A percentile compares a stretch with the other conserved stretches of the same genome.
phyloP scores from a whole-genome alignment of 1,284 basidiomycete species.

The Sanguinoderma infundibulare region DNA sequence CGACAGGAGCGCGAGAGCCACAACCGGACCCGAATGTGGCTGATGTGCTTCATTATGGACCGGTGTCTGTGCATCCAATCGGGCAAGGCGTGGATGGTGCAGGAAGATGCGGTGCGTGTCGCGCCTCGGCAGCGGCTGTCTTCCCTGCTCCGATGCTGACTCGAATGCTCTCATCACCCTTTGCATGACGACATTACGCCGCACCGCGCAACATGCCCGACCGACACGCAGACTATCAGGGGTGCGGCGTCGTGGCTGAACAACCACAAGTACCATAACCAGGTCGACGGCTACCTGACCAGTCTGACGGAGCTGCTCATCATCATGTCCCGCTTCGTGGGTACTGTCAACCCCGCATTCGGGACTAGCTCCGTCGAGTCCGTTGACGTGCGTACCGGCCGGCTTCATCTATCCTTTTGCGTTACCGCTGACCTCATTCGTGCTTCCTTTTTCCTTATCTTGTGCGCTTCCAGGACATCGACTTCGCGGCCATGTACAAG shows the following conservation, averaged over 20 bases:
- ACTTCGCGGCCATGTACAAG: constrained; percentile 30
- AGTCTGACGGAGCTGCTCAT: constrained; percentile 37
- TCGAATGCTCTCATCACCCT: not conserved
- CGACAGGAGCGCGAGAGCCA: constrained; percentile 47
- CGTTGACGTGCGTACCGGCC: constrained; percentile 17
- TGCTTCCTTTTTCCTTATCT: not conserved
- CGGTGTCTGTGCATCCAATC: constrained; percentile 47
- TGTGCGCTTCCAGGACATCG: constrained; percentile 23
- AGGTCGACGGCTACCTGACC: constrained; percentile 34
- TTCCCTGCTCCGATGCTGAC: not conserved
- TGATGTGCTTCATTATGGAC: constrained; percentile 51
- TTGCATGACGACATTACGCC: not conserved
- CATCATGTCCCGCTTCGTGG: constrained; percentile 37
- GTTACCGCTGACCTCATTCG: constrained; percentile 14
- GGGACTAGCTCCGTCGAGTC: constrained; percentile 24
- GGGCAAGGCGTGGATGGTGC: constrained; percentile 49
- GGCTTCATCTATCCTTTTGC: constrained; percentile 12
- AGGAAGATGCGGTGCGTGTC: constrained; percentile 42
- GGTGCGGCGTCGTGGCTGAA: constrained; percentile 30
- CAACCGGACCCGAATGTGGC: constrained; percentile 51
- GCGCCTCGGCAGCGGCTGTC: not conserved
- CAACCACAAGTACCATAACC: constrained; percentile 33
- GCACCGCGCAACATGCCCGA: not conserved
- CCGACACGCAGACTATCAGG: constrained; percentile 29
- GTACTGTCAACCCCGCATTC: constrained; percentile 24